Percentiles rank a stretch among this genome's conserved stretches.
These are phyloP conservation scores for Phytophthora citricola DNA, from an alignment of 352 stramenopile species.

Conservation along the genomic window DNA sequence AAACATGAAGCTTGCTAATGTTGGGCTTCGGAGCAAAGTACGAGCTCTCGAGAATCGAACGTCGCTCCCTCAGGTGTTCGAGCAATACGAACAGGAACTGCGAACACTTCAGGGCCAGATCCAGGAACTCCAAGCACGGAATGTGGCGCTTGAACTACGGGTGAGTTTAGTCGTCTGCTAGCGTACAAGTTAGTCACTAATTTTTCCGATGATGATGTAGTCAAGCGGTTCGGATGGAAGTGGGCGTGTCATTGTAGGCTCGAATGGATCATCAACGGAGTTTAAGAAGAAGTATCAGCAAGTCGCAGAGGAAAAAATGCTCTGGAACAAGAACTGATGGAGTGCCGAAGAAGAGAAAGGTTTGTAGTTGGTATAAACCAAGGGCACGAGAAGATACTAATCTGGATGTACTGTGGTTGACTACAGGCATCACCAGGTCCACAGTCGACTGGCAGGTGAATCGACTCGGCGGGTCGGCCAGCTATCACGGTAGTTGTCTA, in stretches of 20 bases:
- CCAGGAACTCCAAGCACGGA: conserved; percentile 61
- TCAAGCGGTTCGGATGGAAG: conserved; percentile 7
- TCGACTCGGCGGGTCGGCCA: conserved; percentile 72
- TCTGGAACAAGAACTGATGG: conserved; percentile 61
- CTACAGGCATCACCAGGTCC: conserved; percentile 63
- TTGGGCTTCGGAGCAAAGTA: conserved; percentile 72
- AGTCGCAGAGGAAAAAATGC: conserved; percentile 61
- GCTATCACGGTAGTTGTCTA: conserved; percentile 51
- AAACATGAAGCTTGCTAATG: conserved; percentile 76
- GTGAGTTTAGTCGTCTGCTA: conserved; percentile 21
- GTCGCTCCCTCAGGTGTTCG: conserved; percentile 58
- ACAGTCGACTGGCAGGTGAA: conserved; percentile 69
- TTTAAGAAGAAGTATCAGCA: conserved; percentile 76
- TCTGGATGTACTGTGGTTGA: no score
- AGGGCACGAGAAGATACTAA: background rate
- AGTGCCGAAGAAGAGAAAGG: conserved; percentile 68
- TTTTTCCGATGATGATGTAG: conserved; percentile 7
- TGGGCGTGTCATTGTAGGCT: background rate
- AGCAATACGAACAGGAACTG: conserved; percentile 80
- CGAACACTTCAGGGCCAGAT: conserved; percentile 57
- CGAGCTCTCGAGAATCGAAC: conserved; percentile 62
- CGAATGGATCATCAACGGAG: conserved; percentile 33
- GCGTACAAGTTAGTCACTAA: background rate
- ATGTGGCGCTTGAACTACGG: conserved; percentile 73
- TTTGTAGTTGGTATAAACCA: conserved; percentile 16